Evolutionary conservation across 768 basidiomycete genomes (phyloP).

Genomic region (Boletus subparvulus): DNA sequence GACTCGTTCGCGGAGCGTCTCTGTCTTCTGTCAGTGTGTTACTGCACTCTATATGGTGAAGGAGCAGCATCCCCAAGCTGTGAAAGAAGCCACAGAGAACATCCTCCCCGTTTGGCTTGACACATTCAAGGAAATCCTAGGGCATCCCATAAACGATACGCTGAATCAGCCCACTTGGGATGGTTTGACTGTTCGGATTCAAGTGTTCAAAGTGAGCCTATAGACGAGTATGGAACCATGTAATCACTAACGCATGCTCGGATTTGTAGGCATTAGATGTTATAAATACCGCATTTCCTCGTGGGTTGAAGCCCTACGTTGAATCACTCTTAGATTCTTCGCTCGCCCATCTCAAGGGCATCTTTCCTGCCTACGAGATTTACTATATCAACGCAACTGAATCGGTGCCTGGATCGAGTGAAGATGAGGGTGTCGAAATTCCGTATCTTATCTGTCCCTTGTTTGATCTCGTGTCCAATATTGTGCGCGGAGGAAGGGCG

Average conservation of each 20-base stretch:
- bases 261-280: conserved; percentile 67
- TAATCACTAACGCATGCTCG: conserved; percentile 1
- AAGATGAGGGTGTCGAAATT: conserved; percentile 76
- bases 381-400: conserved; percentile 61
- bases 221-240: not conserved
- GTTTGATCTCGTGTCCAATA: conserved; percentile 73
- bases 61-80: conserved; percentile 84
- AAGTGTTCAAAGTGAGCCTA: conserved; percentile 74
- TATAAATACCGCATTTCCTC: conserved; percentile 81
- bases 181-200: conserved; percentile 70
- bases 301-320: conserved; percentile 62
- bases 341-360: conserved; percentile 55
- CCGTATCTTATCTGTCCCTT: conserved; percentile 75
- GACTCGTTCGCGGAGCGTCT: conserved; percentile 82
- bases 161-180: conserved; percentile 70
- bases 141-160: conserved; percentile 61
- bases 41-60: conserved; percentile 93
- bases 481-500: conserved; percentile 62
- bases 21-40: conserved; percentile 89
- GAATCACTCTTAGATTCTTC: conserved; percentile 57
- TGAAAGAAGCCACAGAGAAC: conserved; percentile 75
- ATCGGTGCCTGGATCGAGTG: conserved; percentile 60
- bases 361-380: conserved; percentile 58
- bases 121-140: conserved; percentile 78
- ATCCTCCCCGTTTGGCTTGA: conserved; percentile 92